These are phyloP conservation scores for Penicillium ucsense DNA, from an alignment of 495 filamentous ascomycete species.

Conservation along the genomic window DNA sequence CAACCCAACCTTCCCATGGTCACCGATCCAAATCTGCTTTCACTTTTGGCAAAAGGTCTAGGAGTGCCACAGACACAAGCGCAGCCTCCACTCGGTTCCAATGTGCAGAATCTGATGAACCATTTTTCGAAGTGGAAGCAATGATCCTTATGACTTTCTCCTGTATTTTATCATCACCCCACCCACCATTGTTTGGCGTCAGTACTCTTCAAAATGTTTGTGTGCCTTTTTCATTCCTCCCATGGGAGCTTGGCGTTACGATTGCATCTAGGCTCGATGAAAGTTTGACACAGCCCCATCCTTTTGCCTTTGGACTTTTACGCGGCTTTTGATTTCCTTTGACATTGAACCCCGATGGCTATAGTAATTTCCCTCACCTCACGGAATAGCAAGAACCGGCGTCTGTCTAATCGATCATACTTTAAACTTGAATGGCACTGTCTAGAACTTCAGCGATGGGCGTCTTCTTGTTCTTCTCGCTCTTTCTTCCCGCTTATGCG, in stretches of 20 bases:
- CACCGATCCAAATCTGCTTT: conserved; percentile 35
- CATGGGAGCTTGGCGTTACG: conserved; percentile 16
- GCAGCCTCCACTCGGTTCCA: conserved; percentile 26
- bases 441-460: too few relatives aligned
- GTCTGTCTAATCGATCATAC: conserved; percentile 2
- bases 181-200: too few relatives aligned
- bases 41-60: conserved; percentile 35
- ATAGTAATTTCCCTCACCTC: not conserved
- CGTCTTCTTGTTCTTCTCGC: too few relatives aligned
- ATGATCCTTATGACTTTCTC: conserved; percentile 30
- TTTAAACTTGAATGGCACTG: too few relatives aligned
- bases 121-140: conserved; percentile 53
- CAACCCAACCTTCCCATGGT: conserved; percentile 23
- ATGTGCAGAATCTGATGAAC: conserved; percentile 53
- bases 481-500: too few relatives aligned
- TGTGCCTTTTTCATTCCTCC: conserved; percentile 2
- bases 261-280: not conserved
- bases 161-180: not conserved
- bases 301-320: not conserved
- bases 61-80: conserved; percentile 32
- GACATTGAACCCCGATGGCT: conserved; percentile 7
- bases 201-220: too few relatives aligned
- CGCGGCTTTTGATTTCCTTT: conserved; percentile 3
- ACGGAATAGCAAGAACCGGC: conserved; percentile 12
- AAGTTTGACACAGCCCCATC: not conserved